Conservation (phyloP, 352 stramenopile genomes). For the Phytophthora quininea region DNA sequence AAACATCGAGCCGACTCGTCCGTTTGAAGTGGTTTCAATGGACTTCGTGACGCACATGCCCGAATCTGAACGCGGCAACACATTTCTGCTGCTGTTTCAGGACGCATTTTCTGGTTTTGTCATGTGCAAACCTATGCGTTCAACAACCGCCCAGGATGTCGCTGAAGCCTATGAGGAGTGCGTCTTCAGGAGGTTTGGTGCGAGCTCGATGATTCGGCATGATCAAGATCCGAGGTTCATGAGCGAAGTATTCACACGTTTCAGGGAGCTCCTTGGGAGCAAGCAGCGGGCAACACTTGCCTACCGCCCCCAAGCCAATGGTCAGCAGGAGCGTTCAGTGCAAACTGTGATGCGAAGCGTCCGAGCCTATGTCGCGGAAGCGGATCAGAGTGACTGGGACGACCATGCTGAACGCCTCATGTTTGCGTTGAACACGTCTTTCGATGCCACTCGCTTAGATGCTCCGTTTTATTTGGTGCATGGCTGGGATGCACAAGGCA, state of each 20-base stretch:
- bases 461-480: no score
- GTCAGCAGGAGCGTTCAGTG: no score
- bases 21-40: conserved; percentile 5
- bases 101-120: not conserved
- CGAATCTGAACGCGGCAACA: not conserved
- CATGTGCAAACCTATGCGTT: not conserved
- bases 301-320: no score
- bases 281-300: no score
- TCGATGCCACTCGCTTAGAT: no score
- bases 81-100: not conserved
- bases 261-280: not conserved
- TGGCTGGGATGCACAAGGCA: no score
- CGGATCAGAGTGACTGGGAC: no score
- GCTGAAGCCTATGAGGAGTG: not conserved
- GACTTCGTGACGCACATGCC: not conserved
- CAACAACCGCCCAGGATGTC: not conserved
- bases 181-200: not conserved
- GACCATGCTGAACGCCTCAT: no score
- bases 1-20: conserved; percentile 7
- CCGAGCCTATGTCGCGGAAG: no score
- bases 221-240: not conserved
- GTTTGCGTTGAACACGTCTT: no score
- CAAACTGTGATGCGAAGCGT: no score
- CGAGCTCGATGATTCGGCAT: not conserved
- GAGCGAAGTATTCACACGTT: not conserved